Evolutionary conservation across 2,329 filamentous ascomycete genomes (phyloP).

Genomic region (Sporothrix luriei): DNA sequence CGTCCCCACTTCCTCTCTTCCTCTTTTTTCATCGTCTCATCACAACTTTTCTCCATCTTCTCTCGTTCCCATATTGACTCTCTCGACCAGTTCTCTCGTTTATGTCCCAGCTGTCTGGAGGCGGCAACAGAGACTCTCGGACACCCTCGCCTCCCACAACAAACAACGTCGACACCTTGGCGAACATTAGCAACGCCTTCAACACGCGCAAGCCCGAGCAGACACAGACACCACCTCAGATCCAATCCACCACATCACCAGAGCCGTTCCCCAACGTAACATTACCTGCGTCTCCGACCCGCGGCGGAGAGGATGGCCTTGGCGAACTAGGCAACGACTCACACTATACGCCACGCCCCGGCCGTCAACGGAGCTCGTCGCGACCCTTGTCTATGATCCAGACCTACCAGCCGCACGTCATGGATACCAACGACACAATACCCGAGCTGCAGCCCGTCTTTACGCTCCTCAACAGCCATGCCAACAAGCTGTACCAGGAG

Average conservation of each 20-base stretch:
- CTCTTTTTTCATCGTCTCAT: not conserved
- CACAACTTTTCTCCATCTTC: not conserved
- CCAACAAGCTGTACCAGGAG: conserved; percentile 95
- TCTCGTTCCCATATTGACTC: conserved; percentile 28
- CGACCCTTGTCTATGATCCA: conserved; percentile 85
- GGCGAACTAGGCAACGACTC: conserved; percentile 45
- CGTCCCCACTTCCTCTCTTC: not conserved
- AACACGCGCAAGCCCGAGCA: conserved; percentile 9
- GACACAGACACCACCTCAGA: conserved; percentile 10
- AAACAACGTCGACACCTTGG: conserved; percentile 35
- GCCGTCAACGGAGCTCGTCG: conserved; percentile 52
- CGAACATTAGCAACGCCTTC: conserved; percentile 37
- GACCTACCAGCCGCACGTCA: conserved; percentile 79
- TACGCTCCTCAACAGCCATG: conserved; percentile 88
- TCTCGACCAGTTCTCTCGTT: conserved; percentile 73
- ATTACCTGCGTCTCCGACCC: conserved; percentile 38
- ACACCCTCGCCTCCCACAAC: conserved; percentile 39
- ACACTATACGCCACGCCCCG: conserved; percentile 47
- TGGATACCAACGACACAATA: conserved; percentile 85
- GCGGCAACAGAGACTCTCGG: conserved; percentile 49
- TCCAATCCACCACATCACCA: conserved; percentile 20
- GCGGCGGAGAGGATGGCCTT: conserved; percentile 48
- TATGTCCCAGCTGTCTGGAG: conserved; percentile 75
- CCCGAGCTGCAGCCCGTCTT: conserved; percentile 95
- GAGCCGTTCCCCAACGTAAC: conserved; percentile 35